These are phyloP conservation scores for Fusarium penzigii DNA, from an alignment of 2,329 filamentous ascomycete genomes.

Conservation along the genomic window DNA sequence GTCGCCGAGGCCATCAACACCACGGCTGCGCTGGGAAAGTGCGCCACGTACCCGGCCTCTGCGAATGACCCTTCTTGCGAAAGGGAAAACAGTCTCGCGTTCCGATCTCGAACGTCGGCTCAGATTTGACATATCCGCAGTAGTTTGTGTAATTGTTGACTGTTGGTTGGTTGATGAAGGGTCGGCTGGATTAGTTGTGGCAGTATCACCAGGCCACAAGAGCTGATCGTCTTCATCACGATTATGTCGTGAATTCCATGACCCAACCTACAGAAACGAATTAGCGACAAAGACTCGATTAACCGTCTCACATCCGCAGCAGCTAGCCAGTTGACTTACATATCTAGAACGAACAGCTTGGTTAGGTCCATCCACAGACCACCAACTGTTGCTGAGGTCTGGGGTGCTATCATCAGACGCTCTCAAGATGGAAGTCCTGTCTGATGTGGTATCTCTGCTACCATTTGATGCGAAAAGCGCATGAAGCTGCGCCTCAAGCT, in stretches of 20 bases:
- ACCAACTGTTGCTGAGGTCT: constrained; percentile 24
- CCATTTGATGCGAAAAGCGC: constrained; percentile 17
- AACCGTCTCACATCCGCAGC: no score
- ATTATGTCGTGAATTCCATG: neutral
- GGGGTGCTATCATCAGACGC: constrained; percentile 2
- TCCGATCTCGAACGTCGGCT: constrained; percentile 5
- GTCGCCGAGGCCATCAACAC: constrained; percentile 76
- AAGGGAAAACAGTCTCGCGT: neutral
- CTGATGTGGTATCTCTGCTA: constrained; percentile 12
- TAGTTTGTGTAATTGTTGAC: neutral
- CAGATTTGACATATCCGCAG: neutral
- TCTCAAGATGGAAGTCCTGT: constrained; percentile 7
- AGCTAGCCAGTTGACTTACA: constrained; percentile 18
- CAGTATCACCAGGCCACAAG: constrained; percentile 1
- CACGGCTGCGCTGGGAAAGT: constrained; percentile 10
- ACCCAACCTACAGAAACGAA: constrained; percentile 8
- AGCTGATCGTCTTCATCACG: neutral
- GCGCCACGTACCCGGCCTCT: constrained; percentile 4
- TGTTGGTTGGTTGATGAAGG: neutral
- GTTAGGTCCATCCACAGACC: constrained; percentile 23
- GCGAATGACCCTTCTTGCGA: neutral
- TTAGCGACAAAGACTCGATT: constrained; percentile 2
- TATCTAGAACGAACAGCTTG: constrained; percentile 18
- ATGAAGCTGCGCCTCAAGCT: constrained; percentile 31
- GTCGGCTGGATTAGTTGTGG: neutral